Evolutionary conservation across 306 rosid species (phyloP), one percentile per base, ranked within the genome.

Genomic region (Fragaria nilgerrensis): DNA sequence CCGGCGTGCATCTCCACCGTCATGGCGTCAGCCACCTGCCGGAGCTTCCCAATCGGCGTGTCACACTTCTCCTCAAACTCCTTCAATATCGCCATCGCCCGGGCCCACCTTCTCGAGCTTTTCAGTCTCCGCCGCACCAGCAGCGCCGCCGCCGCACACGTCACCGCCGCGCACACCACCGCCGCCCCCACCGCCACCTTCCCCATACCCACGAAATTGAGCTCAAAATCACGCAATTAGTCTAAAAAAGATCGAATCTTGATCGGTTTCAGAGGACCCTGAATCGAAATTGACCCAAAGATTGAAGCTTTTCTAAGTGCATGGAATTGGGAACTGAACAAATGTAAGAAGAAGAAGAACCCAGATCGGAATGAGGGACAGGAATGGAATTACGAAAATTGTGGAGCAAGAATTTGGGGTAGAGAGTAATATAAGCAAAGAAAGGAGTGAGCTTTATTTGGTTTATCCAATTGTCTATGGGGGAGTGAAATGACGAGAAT

Each of bases 1-100:
- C 99, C 99, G 0, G 94, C 97, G 78, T 91, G 91, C 99, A 96
- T 96, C 91, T 96, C 99, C 36, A 87, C 98, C 16, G 88, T 80
- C 97, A 96, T 89, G 70, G 97, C 99, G 39, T 93, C 98, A 14
- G 94, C 93, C 52, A 93, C 89, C 58, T 88, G 92, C 44, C 74
- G 83, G 23, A 96, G 89, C 86, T 90, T 96, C 69, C 74, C 88
- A 73, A 82, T 81, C 48, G 97, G 93, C 71, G 96, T 88, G 63
- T 70, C 83, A 75, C 96, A 83, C 85, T 85, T 83, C 43, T 91
- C 91, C 72, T 86, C 93, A 20, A 96, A 83, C 84, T 89, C 96
- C 75, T 70, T 88, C 78, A 92, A 66, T 7, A 96, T 87, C 27
- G 73, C 85, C 73, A 81, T 66, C 20, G 85, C 90, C 20, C 84